Base-by-base conservation (phyloP, 1,284 basidiomycete species). In the Fomitiporia mediterranea region DNA sequence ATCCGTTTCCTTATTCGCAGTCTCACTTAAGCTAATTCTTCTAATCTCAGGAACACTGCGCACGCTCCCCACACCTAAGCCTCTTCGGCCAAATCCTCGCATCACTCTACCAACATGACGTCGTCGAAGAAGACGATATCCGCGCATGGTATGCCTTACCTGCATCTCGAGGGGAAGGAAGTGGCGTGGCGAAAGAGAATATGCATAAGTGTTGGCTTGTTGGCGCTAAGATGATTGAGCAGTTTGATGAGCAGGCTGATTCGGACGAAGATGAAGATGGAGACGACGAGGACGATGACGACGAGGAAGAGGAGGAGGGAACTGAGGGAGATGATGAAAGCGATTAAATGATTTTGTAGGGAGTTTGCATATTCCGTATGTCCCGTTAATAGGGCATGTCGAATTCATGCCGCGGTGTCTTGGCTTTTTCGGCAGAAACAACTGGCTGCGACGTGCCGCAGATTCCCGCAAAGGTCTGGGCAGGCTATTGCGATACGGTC, bases 41-140 rank as follows among this genome's bases (percentile, higher is more conserved):
- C 27, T 56, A 54, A 55, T 57, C 23, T 8, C 53, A 89, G 85
- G 74, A 70, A 53, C 81, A 86, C 64, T 90, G 86, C 58, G 81
- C 82, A 34, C 71, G 71, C 38, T 86, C 84, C 4, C 68, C 75
- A 51, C 80, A 82, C 46, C 67, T 85, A 62, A 73, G 78, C 27
- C 69, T 90, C 30, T 91, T 91, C 66, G 89, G 86, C 2, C 84
- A 87, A 64, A 80, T 90, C 54, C 77, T 91, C 23, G 86, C 82
- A 17, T 80, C 83, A 15, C 69, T 90, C 8, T 91, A 91, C 65
- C 86, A 93, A 70, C 72, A 78, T 58, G 83, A 91, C 66, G 78
- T 90, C 49, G 82, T 91, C 6, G 88, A 90, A 56, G 89, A 90
- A 66, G 85, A 89, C 44, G 82, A 90, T 62, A 87, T 91, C 62